Evolutionary conservation across 169 alveolate species (phyloP).

Genomic region (Eimeria tenella): DNA sequence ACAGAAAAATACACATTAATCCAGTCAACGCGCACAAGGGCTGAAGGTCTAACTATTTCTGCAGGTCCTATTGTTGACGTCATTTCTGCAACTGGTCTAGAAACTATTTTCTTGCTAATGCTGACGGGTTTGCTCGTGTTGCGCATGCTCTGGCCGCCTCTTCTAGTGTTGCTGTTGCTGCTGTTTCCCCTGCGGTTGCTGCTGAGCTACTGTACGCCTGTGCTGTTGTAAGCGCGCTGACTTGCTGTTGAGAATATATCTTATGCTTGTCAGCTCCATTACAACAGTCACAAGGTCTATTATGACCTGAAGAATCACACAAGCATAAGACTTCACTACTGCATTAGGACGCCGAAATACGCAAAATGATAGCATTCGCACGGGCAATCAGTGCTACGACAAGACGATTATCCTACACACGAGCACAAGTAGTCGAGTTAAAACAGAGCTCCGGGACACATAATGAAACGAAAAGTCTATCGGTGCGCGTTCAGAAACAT

Average conservation of each 20-base stretch:
- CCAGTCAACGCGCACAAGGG: too few relatives aligned
- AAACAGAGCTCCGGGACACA: too few relatives aligned
- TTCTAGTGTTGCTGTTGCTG: slow-evolving; percentile 5
- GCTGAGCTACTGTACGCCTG: background rate
- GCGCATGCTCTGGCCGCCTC: background rate
- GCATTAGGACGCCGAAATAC: background rate
- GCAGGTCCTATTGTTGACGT: too few relatives aligned
- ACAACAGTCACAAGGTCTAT: slow-evolving; percentile 25
- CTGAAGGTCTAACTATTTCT: too few relatives aligned
- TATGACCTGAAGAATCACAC: slow-evolving; percentile 25
- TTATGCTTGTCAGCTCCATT: background rate
- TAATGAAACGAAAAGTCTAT: too few relatives aligned
- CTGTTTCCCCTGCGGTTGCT: background rate
- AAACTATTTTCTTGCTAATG: too few relatives aligned
- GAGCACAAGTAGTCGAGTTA: too few relatives aligned
- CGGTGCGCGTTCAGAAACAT: too few relatives aligned
- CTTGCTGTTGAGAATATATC: slow-evolving; percentile 9
- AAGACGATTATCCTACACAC: too few relatives aligned
- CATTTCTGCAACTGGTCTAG: too few relatives aligned
- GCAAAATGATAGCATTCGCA: background rate
- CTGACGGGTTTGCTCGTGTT: too few relatives aligned
- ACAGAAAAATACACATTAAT: background rate
- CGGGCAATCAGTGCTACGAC: too few relatives aligned
- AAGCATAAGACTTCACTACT: background rate
- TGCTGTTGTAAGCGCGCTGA: background rate